Conservation (phyloP, 202 grass and related monocot species). For the Dendrocalamus latiflorus region DNA sequence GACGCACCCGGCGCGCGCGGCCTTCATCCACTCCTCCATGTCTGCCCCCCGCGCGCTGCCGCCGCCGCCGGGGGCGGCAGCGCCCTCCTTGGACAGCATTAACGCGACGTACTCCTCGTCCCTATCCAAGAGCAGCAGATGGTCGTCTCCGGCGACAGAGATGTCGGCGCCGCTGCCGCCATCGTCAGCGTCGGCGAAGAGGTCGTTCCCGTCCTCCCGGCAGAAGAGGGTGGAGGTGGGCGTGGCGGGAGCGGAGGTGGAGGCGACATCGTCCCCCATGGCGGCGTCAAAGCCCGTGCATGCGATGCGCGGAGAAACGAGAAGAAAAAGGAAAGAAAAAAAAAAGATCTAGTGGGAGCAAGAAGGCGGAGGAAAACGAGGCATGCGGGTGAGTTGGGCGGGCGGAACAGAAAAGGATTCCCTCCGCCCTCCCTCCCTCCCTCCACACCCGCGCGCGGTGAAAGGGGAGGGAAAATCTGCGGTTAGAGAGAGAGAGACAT, state of each 20-base stretch:
- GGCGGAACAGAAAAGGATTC: too few relatives aligned
- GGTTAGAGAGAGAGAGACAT: slow-evolving; percentile 5
- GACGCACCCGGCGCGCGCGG: slow-evolving; percentile 51
- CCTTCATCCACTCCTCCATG: slow-evolving; percentile 43
- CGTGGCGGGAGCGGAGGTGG: slow-evolving; percentile 30
- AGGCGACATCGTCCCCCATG: slow-evolving; percentile 51
- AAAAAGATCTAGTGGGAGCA: slow-evolving; percentile 1
- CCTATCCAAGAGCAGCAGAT: slow-evolving; percentile 29
- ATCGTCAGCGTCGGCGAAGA: slow-evolving; percentile 30
- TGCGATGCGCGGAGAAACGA: slow-evolving; percentile 27
- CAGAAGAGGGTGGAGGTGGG: slow-evolving; percentile 66
- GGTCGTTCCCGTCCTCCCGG: slow-evolving; percentile 52
- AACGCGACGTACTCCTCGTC: slow-evolving; percentile 65
- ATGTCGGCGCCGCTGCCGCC: slow-evolving; percentile 4
- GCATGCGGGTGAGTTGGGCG: slow-evolving; percentile 18
- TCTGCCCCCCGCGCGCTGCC: background rate
- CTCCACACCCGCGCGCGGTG: slow-evolving; percentile 13
- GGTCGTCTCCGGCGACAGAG: slow-evolving; percentile 14
- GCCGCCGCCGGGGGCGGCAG: background rate
- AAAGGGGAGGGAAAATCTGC: slow-evolving; percentile 15
- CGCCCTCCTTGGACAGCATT: too few relatives aligned
- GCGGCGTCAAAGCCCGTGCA: slow-evolving; percentile 15
- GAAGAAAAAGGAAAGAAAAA: background rate
- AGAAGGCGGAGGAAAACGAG: slow-evolving; percentile 11
- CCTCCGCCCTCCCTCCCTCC: background rate